A percentile compares a stretch with the other conserved stretches of the same genome.
phyloP scores from a whole-genome alignment of 1,284 basidiomycete genomes.

The Puccinia polysora region DNA sequence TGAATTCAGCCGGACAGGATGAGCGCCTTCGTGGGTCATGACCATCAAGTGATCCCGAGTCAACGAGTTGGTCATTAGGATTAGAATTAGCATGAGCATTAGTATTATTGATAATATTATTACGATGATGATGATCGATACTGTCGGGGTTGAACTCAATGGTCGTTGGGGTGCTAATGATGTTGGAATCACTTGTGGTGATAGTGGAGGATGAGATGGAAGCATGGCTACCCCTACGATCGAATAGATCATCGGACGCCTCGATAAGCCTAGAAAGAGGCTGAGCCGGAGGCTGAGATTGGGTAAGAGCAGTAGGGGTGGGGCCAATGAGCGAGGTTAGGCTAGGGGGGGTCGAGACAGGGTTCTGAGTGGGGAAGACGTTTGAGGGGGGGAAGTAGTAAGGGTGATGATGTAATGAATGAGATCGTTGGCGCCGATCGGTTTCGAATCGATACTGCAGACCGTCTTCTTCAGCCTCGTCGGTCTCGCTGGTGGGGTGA shows the following conservation, averaged over 20 bases:
- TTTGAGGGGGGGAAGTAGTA: conserved; percentile 19
- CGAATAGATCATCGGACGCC: conserved; percentile 5
- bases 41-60: conserved; percentile 13
- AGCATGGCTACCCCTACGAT: conserved; percentile 10
- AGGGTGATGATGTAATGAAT: conserved; percentile 37
- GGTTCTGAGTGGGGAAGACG: not conserved
- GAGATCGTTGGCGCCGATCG: conserved; percentile 29
- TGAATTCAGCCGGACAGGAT: conserved; percentile 45
- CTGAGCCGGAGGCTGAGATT: too few relatives aligned
- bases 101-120: too few relatives aligned
- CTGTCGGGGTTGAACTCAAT: conserved; percentile 11
- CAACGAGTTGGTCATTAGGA: too few relatives aligned
- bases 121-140: too few relatives aligned
- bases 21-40: conserved; percentile 42
- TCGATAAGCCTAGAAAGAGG: too few relatives aligned
- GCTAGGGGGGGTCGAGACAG: too few relatives aligned
- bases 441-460: conserved; percentile 13
- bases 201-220: conserved; percentile 17
- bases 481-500: conserved; percentile 13
- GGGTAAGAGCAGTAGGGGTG: too few relatives aligned
- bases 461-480: conserved; percentile 14
- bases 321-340: too few relatives aligned
- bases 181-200: conserved; percentile 23
- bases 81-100: too few relatives aligned
- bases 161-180: conserved; percentile 9